Base-by-base conservation (phyloP, 2,329 filamentous ascomycete genomes). In the Aspergillus sclerotialis region DNA sequence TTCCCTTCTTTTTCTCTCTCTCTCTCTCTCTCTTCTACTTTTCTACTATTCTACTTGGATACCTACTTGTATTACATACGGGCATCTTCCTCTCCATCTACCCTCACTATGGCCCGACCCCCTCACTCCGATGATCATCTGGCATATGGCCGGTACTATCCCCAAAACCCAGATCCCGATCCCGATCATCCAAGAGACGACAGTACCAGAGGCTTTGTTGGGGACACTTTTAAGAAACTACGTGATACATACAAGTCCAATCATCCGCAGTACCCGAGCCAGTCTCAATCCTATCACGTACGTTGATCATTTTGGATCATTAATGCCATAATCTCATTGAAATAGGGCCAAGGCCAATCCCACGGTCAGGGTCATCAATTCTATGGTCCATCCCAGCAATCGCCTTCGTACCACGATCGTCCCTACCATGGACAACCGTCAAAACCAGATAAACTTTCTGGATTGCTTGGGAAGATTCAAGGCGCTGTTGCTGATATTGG, bases 401-500 rank as follows among this genome's bases (percentile, higher is more conserved):
- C 46, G 26, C 43, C 52, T n/a, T 44, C 48, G 7, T 50, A 50
- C 31, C 44, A 58, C 32, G 50, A 41, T 26, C 42, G 42, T 3
- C 41, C 37, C 30, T 36, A 42, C 38, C 39, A 53, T 30, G 63
- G 61, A 46, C 46, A 55, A 25, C 50, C 58, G 21, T 37, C 43
- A 10, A 59, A 60, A 28, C 44, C 54, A 14, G 63, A 64, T 33
- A 54, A 61, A 29, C 35, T 64, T 8, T 65, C 65, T 1, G 68
- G 65, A 34, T 53, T 76, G 24, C 69, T 79, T 46, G 69, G 72
- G 32, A 78, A 75, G 51, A 50, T 78, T 28, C 72, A 77, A 49
- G 61, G 62, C 13, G 63, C 68, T 11, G 63, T 76, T 23, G 64
- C 73, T 33, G 68, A 63, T 18, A 53, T 73, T 32, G 70, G 73